Base-by-base conservation (phyloP, 2,329 filamentous ascomycete species). In the Colletotrichum eleusines region DNA sequence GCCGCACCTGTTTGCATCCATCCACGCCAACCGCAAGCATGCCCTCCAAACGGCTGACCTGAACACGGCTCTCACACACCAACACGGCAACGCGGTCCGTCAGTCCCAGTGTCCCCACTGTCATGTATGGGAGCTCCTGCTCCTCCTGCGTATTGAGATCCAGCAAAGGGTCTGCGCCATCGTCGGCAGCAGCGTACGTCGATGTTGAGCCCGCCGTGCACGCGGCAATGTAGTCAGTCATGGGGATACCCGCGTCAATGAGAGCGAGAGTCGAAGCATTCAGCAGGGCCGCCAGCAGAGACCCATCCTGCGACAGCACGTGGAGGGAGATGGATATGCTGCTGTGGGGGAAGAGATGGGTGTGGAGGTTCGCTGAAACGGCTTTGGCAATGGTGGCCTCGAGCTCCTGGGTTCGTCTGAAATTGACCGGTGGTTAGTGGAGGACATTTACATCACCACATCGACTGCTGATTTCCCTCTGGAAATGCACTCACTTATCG, bases 21-120 rank as follows among this genome's bases (percentile, higher is more conserved):
- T 98, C 95, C 59, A 98, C 90, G 0, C 92, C 95, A 1, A 97
- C 94, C 0, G 93, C 94, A 75, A 99, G 83, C 95, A 99, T 97
- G 1, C 93, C 93, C 83, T 99, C 95, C 71, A 98, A 79, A 68
- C 94, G 88, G 69, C 87, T 87, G 73, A 92, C 89, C 80, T 97
- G 92, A n/a, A 97, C 91, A 58, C 94, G 89, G 65, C 91, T 96
- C 85, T 98, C 96, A 86, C 97, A 93, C 16, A 95, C 88, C 73
- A 97, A 82, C 8, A 95, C 92, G 2, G 89, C 90, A 2, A 98
- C 91, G 75, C 90, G 91, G 77, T 95, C 93, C 58, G 86, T 89
- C 7, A 86, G 87, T 1, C 93, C 92, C 26, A 94, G 84, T 2
- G 94, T 97, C 0, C 90, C 96, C 0, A 98, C 90, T 0, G 95